These are phyloP conservation scores for Pugionium dolabratum DNA, from an alignment of 345 rosid species.

Conservation along the genomic window DNA sequence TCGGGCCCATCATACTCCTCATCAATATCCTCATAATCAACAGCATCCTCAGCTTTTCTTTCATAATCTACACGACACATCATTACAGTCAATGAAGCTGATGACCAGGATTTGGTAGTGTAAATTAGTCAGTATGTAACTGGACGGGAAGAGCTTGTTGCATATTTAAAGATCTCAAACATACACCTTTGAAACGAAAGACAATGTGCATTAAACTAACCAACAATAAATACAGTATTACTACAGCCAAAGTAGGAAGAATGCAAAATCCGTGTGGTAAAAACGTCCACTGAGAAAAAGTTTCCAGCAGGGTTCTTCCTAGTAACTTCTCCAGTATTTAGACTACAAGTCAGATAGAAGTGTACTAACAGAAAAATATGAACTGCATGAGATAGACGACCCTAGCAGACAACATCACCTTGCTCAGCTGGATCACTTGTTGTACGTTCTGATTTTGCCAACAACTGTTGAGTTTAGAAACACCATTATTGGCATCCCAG, in stretches of 20 bases:
- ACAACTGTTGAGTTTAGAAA: slow-evolving; percentile 61
- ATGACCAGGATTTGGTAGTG: slow-evolving; percentile 26
- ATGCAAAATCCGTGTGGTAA: slow-evolving; percentile 1
- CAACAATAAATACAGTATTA: background rate
- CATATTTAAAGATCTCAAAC: slow-evolving; percentile 8
- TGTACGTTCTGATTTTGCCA: slow-evolving; percentile 60
- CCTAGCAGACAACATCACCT: slow-evolving; percentile 77
- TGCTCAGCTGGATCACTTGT: slow-evolving; percentile 81
- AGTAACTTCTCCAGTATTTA: slow-evolving; percentile 9
- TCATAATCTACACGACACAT: slow-evolving; percentile 67
- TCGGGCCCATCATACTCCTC: slow-evolving; percentile 96
- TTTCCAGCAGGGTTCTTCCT: slow-evolving; percentile 16
- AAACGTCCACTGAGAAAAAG: slow-evolving; percentile 3
- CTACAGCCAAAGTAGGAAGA: slow-evolving; percentile 14
- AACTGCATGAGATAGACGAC: slow-evolving; percentile 53
- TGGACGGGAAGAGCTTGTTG: slow-evolving; percentile 16
- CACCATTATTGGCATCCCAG: slow-evolving; percentile 39
- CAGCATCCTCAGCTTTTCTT: slow-evolving; percentile 91
- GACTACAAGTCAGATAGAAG: background rate
- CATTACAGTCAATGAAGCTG: slow-evolving; percentile 29
- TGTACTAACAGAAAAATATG: slow-evolving; percentile 51
- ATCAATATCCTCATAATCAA: slow-evolving; percentile 93
- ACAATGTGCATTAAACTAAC: background rate
- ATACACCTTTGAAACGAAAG: background rate
- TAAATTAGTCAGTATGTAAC: slow-evolving; percentile 17